Percentiles rank a stretch among this genome's conserved stretches.
phyloP scores from a whole-genome alignment of 441 rosid species.

The Corymbia citriodora region DNA sequence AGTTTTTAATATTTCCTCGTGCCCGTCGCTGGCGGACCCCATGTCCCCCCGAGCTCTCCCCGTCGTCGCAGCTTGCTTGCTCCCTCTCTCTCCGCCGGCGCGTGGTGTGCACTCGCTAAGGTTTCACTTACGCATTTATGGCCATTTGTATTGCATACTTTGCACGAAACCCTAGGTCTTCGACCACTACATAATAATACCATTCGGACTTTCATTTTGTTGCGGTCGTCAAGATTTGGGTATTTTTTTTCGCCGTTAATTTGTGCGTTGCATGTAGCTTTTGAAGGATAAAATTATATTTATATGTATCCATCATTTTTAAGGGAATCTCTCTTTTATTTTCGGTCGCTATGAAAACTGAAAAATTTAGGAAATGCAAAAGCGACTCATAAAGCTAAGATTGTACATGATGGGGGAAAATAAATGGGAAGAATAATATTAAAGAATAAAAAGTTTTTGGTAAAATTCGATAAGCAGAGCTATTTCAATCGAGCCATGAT shows the following conservation, averaged over 20 bases:
- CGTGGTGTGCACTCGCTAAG: background rate
- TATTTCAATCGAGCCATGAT: background rate
- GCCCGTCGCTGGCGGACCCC: background rate
- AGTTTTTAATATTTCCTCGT: background rate
- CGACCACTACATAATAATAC: no score
- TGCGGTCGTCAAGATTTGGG: no score
- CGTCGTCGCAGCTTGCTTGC: background rate
- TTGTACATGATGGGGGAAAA: background rate
- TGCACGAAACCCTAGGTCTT: no score
- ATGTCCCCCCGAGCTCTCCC: background rate
- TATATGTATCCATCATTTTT: no score
- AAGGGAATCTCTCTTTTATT: no score
- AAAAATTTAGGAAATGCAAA: background rate
- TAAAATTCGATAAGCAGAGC: background rate
- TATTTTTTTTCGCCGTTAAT: no score
- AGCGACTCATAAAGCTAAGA: fast-evolving
- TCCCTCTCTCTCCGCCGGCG: background rate
- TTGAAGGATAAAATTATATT: no score
- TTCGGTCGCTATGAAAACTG: background rate
- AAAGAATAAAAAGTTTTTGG: background rate
- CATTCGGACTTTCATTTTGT: no score
- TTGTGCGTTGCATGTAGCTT: no score
- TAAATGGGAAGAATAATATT: background rate
- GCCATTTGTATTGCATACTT: no score
- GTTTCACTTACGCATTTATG: background rate